Evolutionary conservation across 2,329 filamentous ascomycete species (phyloP).

Genomic region (Clonostachys byssicola): DNA sequence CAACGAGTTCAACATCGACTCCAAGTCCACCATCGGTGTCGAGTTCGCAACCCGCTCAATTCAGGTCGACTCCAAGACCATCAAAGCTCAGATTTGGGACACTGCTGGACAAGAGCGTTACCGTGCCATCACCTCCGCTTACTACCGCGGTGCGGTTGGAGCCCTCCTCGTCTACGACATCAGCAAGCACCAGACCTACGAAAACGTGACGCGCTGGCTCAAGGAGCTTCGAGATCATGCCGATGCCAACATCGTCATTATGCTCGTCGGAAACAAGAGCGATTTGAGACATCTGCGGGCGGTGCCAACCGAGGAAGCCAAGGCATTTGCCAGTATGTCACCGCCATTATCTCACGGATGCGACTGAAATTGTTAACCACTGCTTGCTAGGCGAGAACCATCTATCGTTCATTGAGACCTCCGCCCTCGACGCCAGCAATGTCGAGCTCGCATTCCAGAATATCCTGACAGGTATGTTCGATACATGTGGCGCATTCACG

Average conservation of each 20-base stretch:
- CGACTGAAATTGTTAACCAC: not conserved
- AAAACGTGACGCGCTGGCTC: constrained; percentile 98
- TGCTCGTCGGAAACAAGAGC: constrained; percentile 99
- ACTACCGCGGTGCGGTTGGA: constrained; percentile 96
- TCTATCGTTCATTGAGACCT: constrained; percentile 98
- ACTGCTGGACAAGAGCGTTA: constrained; percentile 98
- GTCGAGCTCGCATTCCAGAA: constrained; percentile 99
- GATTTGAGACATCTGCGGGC: constrained; percentile 98
- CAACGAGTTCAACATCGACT: constrained; percentile 99
- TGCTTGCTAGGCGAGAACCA: constrained; percentile 83
- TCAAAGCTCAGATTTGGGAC: constrained; percentile 99
- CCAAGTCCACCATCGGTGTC: constrained; percentile 99
- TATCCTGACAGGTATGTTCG: constrained; percentile 83
- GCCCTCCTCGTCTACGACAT: constrained; percentile 99
- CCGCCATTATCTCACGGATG: not conserved
- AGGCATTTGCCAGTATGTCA: constrained; percentile 85
- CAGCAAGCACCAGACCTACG: constrained; percentile 98
- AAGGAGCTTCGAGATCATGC: constrained; percentile 98
- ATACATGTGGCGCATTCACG: not conserved
- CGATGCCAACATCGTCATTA: constrained; percentile 98
- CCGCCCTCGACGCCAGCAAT: constrained; percentile 96
- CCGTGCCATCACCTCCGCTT: constrained; percentile 97
- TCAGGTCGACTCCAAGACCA: constrained; percentile 98
- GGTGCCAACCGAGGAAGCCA: constrained; percentile 96
- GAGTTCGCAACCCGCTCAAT: constrained; percentile 98